Base-by-base conservation (phyloP, 176 grass and related monocot genomes). In the Carex kokanica region DNA sequence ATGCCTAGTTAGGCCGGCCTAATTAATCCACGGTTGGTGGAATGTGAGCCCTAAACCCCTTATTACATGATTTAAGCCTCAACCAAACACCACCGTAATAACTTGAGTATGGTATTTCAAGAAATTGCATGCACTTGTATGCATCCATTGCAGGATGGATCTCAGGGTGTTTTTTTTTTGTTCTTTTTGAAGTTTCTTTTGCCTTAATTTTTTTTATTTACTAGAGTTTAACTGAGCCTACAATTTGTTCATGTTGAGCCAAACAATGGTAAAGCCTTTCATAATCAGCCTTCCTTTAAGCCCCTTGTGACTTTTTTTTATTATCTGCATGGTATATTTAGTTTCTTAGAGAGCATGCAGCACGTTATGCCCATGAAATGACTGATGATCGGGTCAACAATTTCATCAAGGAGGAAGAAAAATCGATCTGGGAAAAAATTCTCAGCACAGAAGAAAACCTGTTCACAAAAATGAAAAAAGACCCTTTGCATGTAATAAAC, bases 291-390 rank as follows among this genome's bases (percentile, higher is more conserved):
- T 61, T 81, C 20, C 21, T 81, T 63, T 62, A 61, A 29, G 29
- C 11, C 14, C 45, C 56, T 38, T 60, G 3, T 71, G 45, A 61
- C 8, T n/a, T 55, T 74, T 74, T 57, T 54, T 77, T 34, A 60
- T 68, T 70, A 24, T 66, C 18, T 15, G 16, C 67, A 60, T 69
- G 38, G 91, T 55, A 80, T 79, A 36, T 88, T 20, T 89, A 98
- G 95, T 98, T 95, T 81, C 83, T 98, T 69, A 90, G 73, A 71
- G 96, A 98, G 69, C 96, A 98, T 84, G 96, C 92, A 75, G 82
- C 81, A 64, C 90, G 90, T 80, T 93, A 87, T 68, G 91, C 93
- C 68, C 75, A 74, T 64, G 96, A 98, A 90, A 91, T 98, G 82
- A 98, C 96, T 87, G 96, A 91, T 63, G 91, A 95, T 0, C 64